phyloP scores from a whole-genome alignment of 108 stramenopile genomes.

The Fistulifera solaris region DNA sequence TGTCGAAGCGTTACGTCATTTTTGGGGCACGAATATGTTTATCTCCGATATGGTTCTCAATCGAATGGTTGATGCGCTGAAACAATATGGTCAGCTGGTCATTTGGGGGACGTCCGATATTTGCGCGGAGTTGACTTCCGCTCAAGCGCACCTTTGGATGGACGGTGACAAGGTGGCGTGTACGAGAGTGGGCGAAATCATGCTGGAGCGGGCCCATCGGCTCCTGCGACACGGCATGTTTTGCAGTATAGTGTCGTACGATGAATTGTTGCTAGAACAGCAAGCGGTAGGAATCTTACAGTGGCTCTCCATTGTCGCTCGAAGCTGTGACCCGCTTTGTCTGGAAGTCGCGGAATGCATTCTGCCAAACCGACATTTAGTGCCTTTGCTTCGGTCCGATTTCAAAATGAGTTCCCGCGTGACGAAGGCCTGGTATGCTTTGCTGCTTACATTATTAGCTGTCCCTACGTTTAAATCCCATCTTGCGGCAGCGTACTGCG shows the following conservation, averaged over 20 bases:
- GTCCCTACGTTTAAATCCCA: conserved; percentile 88
- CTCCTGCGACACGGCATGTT: conserved; percentile 43
- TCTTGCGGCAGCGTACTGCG: conserved; percentile 84
- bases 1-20: conserved; percentile 47
- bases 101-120: conserved; percentile 80
- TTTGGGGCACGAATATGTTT: conserved; percentile 35
- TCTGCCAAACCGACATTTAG: conserved; percentile 34
- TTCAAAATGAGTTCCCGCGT: conserved; percentile 60
- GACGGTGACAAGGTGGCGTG: conserved; percentile 64
- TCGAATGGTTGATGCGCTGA: conserved; percentile 33
- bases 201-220: conserved; percentile 44
- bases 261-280: conserved; percentile 58
- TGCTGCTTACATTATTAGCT: conserved; percentile 83
- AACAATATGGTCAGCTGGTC: conserved; percentile 59
- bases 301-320: conserved; percentile 51
- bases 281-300: conserved; percentile 55
- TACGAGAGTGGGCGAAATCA: conserved; percentile 40
- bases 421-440: conserved; percentile 71
- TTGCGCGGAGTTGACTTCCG: conserved; percentile 44
- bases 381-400: conserved; percentile 58
- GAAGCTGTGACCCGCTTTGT: conserved; percentile 73
- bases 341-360: conserved; percentile 43
- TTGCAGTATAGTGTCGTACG: conserved; percentile 53
- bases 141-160: conserved; percentile 48
- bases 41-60: too few species aligned